A percentile compares a stretch with the other conserved stretches of the same genome.
Conservation (phyloP, 306 rosid genomes). For the Prunus campanulata region DNA sequence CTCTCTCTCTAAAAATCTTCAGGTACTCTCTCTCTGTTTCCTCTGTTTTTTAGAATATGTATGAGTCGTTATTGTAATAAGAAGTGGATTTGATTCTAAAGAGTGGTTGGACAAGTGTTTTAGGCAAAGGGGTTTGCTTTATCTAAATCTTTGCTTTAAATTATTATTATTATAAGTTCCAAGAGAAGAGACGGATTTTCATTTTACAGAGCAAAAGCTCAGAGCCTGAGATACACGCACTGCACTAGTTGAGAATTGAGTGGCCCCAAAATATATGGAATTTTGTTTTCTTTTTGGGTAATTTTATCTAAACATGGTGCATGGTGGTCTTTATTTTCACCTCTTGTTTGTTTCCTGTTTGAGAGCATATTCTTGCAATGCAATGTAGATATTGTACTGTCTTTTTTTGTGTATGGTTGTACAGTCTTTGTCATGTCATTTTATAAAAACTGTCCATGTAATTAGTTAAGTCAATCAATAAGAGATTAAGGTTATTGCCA, state of each 20-base stretch:
- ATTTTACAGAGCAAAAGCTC: background rate
- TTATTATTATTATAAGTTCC: background rate
- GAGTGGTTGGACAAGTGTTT: background rate
- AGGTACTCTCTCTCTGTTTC: background rate
- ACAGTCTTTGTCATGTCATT: background rate
- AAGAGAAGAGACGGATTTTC: background rate
- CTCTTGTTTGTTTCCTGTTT: background rate
- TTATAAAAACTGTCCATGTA: background rate
- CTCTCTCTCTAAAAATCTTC: background rate
- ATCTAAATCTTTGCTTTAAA: background rate
- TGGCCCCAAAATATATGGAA: too few relatives aligned
- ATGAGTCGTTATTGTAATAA: background rate
- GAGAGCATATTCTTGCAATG: background rate
- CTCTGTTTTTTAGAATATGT: background rate
- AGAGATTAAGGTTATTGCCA: too few relatives aligned
- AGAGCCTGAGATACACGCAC: background rate
- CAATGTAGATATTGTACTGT: background rate
- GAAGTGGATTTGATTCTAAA: background rate
- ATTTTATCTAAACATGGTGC: background rate
- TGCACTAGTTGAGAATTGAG: too few relatives aligned
- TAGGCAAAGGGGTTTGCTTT: background rate
- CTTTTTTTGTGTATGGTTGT: background rate
- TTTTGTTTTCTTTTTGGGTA: too few relatives aligned
- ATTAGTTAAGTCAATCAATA: too few relatives aligned
- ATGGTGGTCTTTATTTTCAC: background rate